Conservation (phyloP, 257 asterid genomes). For the Nemophila menziesii region DNA sequence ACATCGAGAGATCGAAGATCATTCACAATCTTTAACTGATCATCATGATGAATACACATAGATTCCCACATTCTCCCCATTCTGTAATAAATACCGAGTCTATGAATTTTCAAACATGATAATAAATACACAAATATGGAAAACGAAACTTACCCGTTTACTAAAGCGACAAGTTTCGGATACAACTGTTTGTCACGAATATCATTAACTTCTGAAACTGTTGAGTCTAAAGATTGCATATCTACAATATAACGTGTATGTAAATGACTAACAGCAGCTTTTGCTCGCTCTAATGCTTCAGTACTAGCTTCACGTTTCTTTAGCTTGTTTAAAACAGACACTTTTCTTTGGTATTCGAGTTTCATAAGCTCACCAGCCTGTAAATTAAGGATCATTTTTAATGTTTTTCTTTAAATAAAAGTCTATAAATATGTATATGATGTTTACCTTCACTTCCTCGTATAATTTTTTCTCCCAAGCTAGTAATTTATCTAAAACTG, state of each 20-base stretch:
- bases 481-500: slow-evolving; percentile 80
- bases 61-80: slow-evolving; percentile 92
- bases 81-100: no score
- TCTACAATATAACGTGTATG: slow-evolving; percentile 92
- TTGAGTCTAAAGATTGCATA: slow-evolving; percentile 94
- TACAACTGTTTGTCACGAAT: slow-evolving; percentile 85
- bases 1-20: slow-evolving; percentile 63
- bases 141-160: slow-evolving; percentile 57
- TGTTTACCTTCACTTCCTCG: slow-evolving; percentile 85
- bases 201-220: slow-evolving; percentile 80
- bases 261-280: slow-evolving; percentile 93
- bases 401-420: background rate
- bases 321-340: slow-evolving; percentile 53
- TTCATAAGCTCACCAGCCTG: slow-evolving; percentile 90
- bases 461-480: slow-evolving; percentile 99
- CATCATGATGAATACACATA: slow-evolving; percentile 53
- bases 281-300: slow-evolving; percentile 82
- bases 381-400: background rate
- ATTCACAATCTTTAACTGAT: slow-evolving; percentile 50
- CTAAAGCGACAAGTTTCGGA: slow-evolving; percentile 79
- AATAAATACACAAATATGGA: background rate
- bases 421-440: background rate
- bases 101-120: slow-evolving; percentile 1
- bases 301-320: slow-evolving; percentile 65
- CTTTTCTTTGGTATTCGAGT: slow-evolving; percentile 80